Percentiles rank a stretch among this genome's conserved stretches.
phyloP scores from a whole-genome alignment of 2,329 filamentous ascomycete genomes.

The Xylaria sp. region DNA sequence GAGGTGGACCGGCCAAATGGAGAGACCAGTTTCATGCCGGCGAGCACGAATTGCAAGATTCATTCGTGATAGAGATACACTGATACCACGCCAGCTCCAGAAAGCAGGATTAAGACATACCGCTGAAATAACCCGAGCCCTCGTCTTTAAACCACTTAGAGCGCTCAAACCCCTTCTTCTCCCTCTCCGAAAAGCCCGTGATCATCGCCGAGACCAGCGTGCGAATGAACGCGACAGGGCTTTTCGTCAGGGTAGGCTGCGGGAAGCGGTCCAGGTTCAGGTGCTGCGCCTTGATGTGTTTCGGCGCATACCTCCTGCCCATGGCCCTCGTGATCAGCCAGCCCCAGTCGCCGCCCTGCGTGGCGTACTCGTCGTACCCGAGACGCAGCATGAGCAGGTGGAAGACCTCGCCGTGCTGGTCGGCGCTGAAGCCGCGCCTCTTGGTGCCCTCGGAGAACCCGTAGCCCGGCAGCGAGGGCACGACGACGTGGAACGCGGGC shows the following conservation, averaged over 20 bases:
- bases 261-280: slow-evolving; percentile 30
- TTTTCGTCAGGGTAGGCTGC: slow-evolving; percentile 22
- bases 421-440: slow-evolving; percentile 63
- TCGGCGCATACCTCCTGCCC: slow-evolving; percentile 48
- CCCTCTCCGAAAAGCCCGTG: slow-evolving; percentile 46
- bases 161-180: slow-evolving; percentile 59
- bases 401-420: slow-evolving; percentile 67
- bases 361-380: slow-evolving; percentile 66
- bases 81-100: too few relatives aligned
- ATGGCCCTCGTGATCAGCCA: slow-evolving; percentile 63
- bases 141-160: slow-evolving; percentile 33
- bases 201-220: slow-evolving; percentile 25
- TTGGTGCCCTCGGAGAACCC: slow-evolving; percentile 53
- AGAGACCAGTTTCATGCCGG: neutral
- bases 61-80: neutral
- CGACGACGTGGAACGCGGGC: slow-evolving; percentile 58
- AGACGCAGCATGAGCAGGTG: slow-evolving; percentile 69
- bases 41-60: neutral
- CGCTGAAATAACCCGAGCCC: slow-evolving; percentile 29
- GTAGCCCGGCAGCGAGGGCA: slow-evolving; percentile 59
- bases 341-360: slow-evolving; percentile 76
- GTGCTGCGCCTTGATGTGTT: slow-evolving; percentile 38
- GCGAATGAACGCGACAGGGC: slow-evolving; percentile 17
- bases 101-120: slow-evolving; percentile 17
- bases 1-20: neutral